phyloP scores from a whole-genome alignment of 75 land plant species.

The Picea sitchensis region DNA sequence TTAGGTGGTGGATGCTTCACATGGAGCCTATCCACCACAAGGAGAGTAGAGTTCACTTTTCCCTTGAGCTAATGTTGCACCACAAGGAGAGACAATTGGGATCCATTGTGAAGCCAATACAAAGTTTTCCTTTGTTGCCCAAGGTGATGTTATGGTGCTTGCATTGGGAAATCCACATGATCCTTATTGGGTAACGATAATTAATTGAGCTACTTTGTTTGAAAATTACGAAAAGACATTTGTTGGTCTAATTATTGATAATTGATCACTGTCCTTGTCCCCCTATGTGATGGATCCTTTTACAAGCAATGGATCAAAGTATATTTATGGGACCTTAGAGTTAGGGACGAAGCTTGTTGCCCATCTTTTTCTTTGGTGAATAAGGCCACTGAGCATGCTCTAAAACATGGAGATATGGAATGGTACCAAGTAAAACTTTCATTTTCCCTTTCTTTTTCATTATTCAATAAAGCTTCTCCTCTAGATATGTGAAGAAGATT shows the following conservation, averaged over 20 bases:
- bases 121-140: not conserved
- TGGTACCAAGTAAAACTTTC: not conserved
- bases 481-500: not conserved
- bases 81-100: conserved; percentile 1
- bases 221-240: not conserved
- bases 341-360: conserved; percentile 59
- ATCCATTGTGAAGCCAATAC: conserved; percentile 12
- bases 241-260: not conserved
- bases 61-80: not conserved
- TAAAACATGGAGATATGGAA: conserved; percentile 30
- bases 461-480: not conserved
- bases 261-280: not conserved
- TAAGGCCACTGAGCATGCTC: conserved; percentile 60
- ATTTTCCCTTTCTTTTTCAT: not conserved
- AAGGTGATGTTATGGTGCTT: conserved; percentile 9
- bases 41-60: not conserved
- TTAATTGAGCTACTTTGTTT: not conserved
- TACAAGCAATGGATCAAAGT: conserved; percentile 74
- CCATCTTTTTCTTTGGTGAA: conserved; percentile 75
- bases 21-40: too few species aligned
- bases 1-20: too few species aligned
- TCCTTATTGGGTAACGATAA: not conserved
- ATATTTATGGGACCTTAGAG: conserved; percentile 40
- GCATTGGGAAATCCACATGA: not conserved
- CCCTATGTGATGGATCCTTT: not conserved